Percentiles rank a stretch among this genome's conserved stretches.
These are phyloP conservation scores for Geotrichum macrosporum DNA, from an alignment of 1,139 yeast genomes.

Conservation along the genomic window DNA sequence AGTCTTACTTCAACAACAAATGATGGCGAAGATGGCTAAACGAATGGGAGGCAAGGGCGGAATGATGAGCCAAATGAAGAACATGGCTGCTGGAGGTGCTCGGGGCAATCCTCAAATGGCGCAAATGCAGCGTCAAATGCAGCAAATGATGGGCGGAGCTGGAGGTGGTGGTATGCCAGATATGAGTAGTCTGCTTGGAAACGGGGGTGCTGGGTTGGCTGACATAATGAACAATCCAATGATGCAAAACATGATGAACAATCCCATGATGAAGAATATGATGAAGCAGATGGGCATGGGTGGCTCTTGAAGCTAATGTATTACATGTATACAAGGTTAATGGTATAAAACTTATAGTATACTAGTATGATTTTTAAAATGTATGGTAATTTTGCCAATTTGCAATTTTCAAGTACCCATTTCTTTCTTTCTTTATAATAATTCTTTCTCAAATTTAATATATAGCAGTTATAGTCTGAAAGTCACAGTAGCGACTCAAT, in stretches of 20 bases:
- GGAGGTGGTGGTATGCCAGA: conserved; percentile 41
- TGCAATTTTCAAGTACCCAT: too few relatives aligned
- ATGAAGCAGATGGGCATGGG: conserved; percentile 60
- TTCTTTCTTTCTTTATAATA: too few relatives aligned
- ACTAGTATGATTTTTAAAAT: too few relatives aligned
- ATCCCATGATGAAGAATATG: conserved; percentile 75
- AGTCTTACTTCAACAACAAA: conserved; percentile 83
- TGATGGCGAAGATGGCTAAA: conserved; percentile 93
- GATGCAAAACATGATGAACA: conserved; percentile 53
- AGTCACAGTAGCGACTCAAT: too few relatives aligned
- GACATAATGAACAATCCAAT: conserved; percentile 44
- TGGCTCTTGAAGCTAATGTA: too few relatives aligned
- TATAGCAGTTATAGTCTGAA: too few relatives aligned
- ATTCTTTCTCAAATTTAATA: too few relatives aligned
- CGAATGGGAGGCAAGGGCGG: conserved; percentile 55
- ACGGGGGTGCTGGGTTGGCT: conserved; percentile 36
- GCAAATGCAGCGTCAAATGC: conserved; percentile 39
- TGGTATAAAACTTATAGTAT: too few relatives aligned
- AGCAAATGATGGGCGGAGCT: conserved; percentile 37
- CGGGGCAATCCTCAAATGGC: conserved; percentile 38
- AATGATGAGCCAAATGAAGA: conserved; percentile 40
- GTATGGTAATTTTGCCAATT: too few relatives aligned
- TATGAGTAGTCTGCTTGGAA: conserved; percentile 32
- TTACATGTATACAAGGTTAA: too few relatives aligned
- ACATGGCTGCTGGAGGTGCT: conserved; percentile 34